A percentile compares a stretch with the other conserved stretches of the same genome.
phyloP scores from a whole-genome alignment of 164 flowering plant genomes.

The Magnolia sinica region DNA sequence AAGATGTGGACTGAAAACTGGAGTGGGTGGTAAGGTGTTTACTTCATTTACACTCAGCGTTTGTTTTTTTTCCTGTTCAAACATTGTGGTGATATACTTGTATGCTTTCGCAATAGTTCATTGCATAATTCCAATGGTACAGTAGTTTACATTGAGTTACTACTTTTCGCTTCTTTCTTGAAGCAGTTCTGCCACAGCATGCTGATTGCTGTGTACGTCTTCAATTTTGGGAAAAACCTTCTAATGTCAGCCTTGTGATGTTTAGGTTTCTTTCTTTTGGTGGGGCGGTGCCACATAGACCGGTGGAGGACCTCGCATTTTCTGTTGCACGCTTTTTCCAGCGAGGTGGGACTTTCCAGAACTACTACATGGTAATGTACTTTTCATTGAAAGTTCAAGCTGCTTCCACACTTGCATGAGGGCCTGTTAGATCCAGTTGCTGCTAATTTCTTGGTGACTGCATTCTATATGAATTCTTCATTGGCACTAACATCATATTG shows the following conservation, averaged over 20 bases:
- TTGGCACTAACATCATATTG: not conserved
- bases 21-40: constrained; percentile 79
- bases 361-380: constrained; percentile 83
- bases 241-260: not conserved
- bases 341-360: constrained; percentile 89
- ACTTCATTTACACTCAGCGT: constrained; percentile 1
- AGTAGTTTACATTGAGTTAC: not conserved
- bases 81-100: not conserved
- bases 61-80: not conserved
- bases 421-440: not conserved
- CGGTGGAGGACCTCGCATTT: constrained; percentile 92
- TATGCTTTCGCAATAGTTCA: not conserved
- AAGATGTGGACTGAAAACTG: constrained; percentile 99
- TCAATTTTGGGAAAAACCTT: not conserved
- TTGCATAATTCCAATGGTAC: not conserved
- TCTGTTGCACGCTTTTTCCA: constrained; percentile 91
- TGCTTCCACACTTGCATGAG: not conserved
- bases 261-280: constrained; percentile 85
- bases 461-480: not conserved
- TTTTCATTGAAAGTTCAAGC: not conserved
- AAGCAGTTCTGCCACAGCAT: not conserved
- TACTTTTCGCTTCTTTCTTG: not conserved
- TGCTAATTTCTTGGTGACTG: not conserved
- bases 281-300: constrained; percentile 75
- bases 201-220: not conserved